Conservation (phyloP, 2,329 filamentous ascomycete species). For the Monilinia fructicola region DNA sequence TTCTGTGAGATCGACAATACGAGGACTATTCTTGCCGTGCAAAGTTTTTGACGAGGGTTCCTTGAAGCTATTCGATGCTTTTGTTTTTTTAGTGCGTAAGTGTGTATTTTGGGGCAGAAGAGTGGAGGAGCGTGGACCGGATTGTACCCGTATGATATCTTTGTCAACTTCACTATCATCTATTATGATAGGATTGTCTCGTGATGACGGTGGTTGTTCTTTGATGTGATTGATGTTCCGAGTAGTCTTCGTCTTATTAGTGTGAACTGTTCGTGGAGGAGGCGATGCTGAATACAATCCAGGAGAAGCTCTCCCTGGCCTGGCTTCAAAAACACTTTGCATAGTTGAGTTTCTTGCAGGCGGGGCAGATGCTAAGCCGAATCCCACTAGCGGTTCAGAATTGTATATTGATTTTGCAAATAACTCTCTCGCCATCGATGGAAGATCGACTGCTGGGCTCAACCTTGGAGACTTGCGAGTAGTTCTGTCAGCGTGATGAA, state of each 20-base stretch:
- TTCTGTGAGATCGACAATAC: neutral
- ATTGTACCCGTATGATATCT: conserved; percentile 1
- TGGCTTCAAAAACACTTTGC: neutral
- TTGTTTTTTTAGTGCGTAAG: neutral
- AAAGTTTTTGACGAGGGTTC: neutral
- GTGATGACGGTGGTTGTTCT: neutral
- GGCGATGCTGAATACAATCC: neutral
- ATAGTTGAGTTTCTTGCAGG: neutral
- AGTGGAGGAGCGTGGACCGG: neutral
- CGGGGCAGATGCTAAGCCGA: neutral
- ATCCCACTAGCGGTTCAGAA: too few species aligned
- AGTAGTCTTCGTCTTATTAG: neutral
- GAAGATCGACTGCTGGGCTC: neutral
- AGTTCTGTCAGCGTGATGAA: neutral
- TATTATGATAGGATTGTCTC: neutral
- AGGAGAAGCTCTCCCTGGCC: neutral
- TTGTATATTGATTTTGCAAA: conserved; percentile 4
- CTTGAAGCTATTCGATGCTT: neutral
- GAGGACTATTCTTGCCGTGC: neutral
- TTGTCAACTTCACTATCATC: conserved; percentile 3
- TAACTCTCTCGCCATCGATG: neutral
- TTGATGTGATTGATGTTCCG: neutral
- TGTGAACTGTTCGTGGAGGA: too few species aligned
- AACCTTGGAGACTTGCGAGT: conserved; percentile 7
- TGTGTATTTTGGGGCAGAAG: neutral